Evolutionary conservation across 148 eudicot species (phyloP).

Genomic region (Vaccinium darrowii): DNA sequence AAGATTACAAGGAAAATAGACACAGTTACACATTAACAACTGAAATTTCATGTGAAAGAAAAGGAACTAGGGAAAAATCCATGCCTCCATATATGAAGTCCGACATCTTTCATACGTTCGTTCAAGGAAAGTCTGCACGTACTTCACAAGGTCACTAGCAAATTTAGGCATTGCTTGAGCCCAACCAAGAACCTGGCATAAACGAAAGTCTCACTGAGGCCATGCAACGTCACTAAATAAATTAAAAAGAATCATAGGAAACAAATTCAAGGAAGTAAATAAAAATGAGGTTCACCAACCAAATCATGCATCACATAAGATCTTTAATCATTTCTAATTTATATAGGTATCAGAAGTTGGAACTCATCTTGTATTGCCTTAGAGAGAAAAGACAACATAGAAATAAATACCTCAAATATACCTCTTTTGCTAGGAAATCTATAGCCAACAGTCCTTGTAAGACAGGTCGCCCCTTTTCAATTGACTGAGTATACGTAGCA

Average conservation of each 20-base stretch:
- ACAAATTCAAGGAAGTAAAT: not conserved
- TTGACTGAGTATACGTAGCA: constrained; percentile 58
- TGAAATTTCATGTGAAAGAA: constrained; percentile 1
- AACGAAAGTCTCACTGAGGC: constrained; percentile 1
- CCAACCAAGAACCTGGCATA: constrained; percentile 87
- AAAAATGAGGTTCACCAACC: not conserved
- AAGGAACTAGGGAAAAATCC: constrained; percentile 23
- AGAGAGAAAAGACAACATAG: not conserved
- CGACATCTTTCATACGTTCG: constrained; percentile 99
- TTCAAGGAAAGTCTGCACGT: constrained; percentile 92
- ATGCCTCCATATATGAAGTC: constrained; percentile 93
- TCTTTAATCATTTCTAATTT: not conserved
- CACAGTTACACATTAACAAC: constrained; percentile 6
- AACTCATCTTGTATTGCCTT: not conserved
- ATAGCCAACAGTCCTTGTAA: constrained; percentile 93
- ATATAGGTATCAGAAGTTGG: not conserved
- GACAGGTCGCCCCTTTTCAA: constrained; percentile 93
- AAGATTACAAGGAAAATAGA: constrained; percentile 1
- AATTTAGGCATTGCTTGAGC: constrained; percentile 99
- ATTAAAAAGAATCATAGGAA: not conserved
- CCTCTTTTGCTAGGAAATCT: constrained; percentile 96
- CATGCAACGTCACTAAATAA: not conserved
- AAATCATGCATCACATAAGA: not conserved
- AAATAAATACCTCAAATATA: constrained; percentile 26
- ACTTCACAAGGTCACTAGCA: constrained; percentile 81